phyloP scores from a whole-genome alignment of 139 green algal genomes.

The Chlamydomonas asymmetrica region DNA sequence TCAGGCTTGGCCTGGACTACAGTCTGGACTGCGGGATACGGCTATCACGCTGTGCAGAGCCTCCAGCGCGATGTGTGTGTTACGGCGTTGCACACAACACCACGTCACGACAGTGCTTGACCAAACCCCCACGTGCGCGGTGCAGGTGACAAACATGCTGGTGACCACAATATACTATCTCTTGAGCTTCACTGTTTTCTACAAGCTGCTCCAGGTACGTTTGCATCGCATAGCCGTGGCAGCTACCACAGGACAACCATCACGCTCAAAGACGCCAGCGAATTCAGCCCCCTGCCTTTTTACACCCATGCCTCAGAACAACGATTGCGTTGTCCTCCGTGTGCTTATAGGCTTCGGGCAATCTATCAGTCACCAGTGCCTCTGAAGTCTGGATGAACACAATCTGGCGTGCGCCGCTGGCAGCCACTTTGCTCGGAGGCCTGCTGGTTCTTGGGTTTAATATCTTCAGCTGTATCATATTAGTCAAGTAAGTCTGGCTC shows the following conservation, averaged over 20 bases:
- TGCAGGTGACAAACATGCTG: slow-evolving; percentile 37
- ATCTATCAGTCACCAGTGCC: not conserved
- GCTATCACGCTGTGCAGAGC: too few species aligned
- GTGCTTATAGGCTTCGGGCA: not conserved
- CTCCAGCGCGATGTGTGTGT: too few species aligned
- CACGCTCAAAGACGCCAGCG: too few species aligned
- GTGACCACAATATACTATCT: slow-evolving; percentile 50
- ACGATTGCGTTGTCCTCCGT: too few species aligned
- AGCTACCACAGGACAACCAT: not conserved
- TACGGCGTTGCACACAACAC: not conserved
- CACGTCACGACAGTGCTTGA: not conserved
- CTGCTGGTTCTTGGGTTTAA: slow-evolving; percentile 52
- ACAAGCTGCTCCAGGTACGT: slow-evolving; percentile 37
- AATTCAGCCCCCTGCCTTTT: too few species aligned
- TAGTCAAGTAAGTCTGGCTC: slow-evolving; percentile 17
- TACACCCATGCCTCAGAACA: too few species aligned
- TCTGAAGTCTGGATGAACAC: slow-evolving; percentile 23
- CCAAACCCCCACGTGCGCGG: too few species aligned
- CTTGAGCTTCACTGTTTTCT: slow-evolving; percentile 24
- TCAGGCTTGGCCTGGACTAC: not conserved
- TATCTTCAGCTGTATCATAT: slow-evolving; percentile 39
- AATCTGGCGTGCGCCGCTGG: slow-evolving; percentile 35
- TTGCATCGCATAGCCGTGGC: not conserved
- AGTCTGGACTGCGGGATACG: not conserved
- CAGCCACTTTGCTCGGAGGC: slow-evolving; percentile 27